phyloP scores from a whole-genome alignment of 441 rosid species.

The Adansonia rubrostipa region DNA sequence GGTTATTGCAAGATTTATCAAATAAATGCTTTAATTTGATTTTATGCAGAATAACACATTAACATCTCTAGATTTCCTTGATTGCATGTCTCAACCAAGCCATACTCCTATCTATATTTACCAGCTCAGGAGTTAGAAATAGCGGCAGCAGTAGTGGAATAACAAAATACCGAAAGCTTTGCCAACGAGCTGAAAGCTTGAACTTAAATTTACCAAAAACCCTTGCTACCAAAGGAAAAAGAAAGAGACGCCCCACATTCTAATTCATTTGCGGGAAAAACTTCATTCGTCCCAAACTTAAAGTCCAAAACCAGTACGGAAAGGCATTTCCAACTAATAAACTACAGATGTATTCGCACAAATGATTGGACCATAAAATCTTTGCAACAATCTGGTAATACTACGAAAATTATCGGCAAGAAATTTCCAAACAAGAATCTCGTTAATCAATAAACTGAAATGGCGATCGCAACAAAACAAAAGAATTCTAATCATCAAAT shows the following conservation, averaged over 20 bases:
- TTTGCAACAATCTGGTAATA: background rate
- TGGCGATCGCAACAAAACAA: background rate
- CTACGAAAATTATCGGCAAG: background rate
- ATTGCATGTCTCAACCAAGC: background rate
- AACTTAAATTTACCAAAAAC: background rate
- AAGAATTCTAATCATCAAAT: background rate
- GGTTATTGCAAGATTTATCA: background rate
- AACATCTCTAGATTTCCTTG: background rate
- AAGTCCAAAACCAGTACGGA: background rate
- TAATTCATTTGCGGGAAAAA: background rate
- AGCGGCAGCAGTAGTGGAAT: constrained; percentile 1
- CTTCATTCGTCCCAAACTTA: background rate
- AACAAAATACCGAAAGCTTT: background rate
- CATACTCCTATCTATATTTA: background rate
- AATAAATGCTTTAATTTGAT: background rate
- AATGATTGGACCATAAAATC: background rate
- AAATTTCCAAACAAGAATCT: background rate
- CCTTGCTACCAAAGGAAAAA: background rate
- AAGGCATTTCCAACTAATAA: background rate
- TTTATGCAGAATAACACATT: background rate
- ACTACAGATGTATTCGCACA: background rate
- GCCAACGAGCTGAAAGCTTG: background rate
- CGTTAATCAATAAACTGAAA: background rate
- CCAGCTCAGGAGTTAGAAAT: background rate
- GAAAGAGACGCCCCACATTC: background rate